A percentile compares a stretch with the other conserved stretches of the same genome.
Evolutionary conservation across 768 basidiomycete genomes (phyloP).

Genomic region (Fomitopsis pulvina): DNA sequence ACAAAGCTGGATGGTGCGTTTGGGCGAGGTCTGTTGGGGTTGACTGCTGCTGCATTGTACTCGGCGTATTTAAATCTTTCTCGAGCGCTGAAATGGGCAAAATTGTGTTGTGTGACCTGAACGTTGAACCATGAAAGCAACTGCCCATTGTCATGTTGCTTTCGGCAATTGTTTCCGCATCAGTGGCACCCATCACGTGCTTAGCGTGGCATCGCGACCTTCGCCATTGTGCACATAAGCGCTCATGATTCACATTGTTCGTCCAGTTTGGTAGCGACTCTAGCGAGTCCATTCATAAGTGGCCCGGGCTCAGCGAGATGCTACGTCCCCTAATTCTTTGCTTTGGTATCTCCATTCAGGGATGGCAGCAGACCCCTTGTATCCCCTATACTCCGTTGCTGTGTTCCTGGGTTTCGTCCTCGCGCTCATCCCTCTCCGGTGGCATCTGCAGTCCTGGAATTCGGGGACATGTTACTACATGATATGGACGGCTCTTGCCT

Average conservation of each 20-base stretch:
- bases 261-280: not conserved
- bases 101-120: too few species aligned
- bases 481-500: constrained; percentile 34
- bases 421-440: constrained; percentile 41
- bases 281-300: not conserved
- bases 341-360: not conserved
- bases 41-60: too few species aligned
- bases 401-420: constrained; percentile 34
- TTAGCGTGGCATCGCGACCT: not conserved
- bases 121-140: too few species aligned
- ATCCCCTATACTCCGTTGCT: constrained; percentile 29
- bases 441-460: constrained; percentile 50
- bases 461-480: constrained; percentile 40
- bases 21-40: too few species aligned
- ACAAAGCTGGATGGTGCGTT: too few species aligned
- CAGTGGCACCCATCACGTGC: not conserved
- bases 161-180: too few species aligned
- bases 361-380: constrained; percentile 14
- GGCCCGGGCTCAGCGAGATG: not conserved
- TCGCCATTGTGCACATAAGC: not conserved
- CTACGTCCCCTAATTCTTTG: not conserved
- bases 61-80: too few species aligned
- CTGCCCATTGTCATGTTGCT: too few species aligned
- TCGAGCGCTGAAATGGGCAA: too few species aligned
- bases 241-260: not conserved